phyloP scores from a whole-genome alignment of 257 asterid species.

The Solanum ossicruentum region DNA sequence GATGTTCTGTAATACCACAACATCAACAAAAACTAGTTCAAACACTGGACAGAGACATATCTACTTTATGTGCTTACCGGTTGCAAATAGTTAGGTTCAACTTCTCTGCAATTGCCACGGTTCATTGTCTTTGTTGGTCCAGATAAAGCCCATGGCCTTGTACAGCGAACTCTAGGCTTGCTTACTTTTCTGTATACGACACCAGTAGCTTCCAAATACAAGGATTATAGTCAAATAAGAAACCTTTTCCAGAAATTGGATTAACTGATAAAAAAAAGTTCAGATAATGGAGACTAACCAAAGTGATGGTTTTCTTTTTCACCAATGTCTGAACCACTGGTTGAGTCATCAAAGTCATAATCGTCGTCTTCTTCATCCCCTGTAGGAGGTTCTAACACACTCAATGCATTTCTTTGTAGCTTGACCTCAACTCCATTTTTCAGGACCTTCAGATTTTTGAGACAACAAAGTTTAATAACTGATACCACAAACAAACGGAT shows the following conservation, averaged over 20 bases:
- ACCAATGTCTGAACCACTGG: conserved; percentile 69
- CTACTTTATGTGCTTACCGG: conserved; percentile 24
- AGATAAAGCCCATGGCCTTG: conserved; percentile 53
- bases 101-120: conserved; percentile 35
- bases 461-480: background rate
- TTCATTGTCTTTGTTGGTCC: conserved; percentile 39
- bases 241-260: background rate
- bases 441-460: conserved; percentile 41
- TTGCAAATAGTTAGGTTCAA: conserved; percentile 35
- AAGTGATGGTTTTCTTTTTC: conserved; percentile 47
- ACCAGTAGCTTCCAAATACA: conserved; percentile 43
- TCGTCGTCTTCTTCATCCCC: conserved; percentile 75
- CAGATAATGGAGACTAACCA: conserved; percentile 29
- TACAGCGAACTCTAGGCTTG: conserved; percentile 58
- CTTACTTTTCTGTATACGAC: conserved; percentile 54
- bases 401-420: conserved; percentile 89
- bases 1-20: background rate
- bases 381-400: conserved; percentile 86
- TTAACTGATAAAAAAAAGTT: background rate
- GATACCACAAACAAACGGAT: background rate
- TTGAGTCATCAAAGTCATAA: conserved; percentile 60
- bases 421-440: conserved; percentile 94
- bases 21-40: background rate
- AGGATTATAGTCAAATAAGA: background rate
- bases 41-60: background rate